Evolutionary conservation across 148 eudicot species (phyloP), one percentile per base, ranked within the genome.

Genomic region (Rheum nobile): DNA sequence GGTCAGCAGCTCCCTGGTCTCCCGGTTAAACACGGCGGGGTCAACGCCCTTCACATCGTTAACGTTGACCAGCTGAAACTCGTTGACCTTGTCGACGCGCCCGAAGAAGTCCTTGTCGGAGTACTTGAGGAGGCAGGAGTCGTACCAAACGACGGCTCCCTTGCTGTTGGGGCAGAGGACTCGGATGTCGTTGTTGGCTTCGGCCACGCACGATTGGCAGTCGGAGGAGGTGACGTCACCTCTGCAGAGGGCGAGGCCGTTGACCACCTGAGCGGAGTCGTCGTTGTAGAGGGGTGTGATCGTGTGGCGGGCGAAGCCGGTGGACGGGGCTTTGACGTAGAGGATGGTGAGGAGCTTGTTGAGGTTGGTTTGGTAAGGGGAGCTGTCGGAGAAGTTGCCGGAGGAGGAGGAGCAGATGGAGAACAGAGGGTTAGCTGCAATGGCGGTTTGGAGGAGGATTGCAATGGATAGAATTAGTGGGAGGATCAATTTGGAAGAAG

Each of bases 111-210:
- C 32, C 1, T 1, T 14, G 67, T 79, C 50, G 0, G 82, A 75
- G 73, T 85, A 83, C 59, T 79, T 83, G 17, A 81, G 43, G 28
- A 81, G 17, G 43, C 88, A 85, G 12, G 70, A 9, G 71, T 85
- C 86, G 47, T 83, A 83, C 88, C 88, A 85, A 37, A 80, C 71
- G 43, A 73, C 35, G 2, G 72, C 88, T 9, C 38, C 80, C 72
- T 79, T 83, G 72, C 68, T 72, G 38, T 39, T 2, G 2, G 83
- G 83, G 28, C 88, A 83, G 16, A 37, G 76, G 12, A 38, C 67
- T 21, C 65, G 71, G 10, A 85, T 67, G 46, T 71, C 47, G 31
- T 39, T 71, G 47, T 39, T 71, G 46, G 72, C 72, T 28, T 71
- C 0, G 0, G 72, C 50, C 0, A 71, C 8, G 72, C 72, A 71